Evolutionary conservation across 495 filamentous ascomycete species (phyloP).

Genomic region (Lasiosphaeria ovina): DNA sequence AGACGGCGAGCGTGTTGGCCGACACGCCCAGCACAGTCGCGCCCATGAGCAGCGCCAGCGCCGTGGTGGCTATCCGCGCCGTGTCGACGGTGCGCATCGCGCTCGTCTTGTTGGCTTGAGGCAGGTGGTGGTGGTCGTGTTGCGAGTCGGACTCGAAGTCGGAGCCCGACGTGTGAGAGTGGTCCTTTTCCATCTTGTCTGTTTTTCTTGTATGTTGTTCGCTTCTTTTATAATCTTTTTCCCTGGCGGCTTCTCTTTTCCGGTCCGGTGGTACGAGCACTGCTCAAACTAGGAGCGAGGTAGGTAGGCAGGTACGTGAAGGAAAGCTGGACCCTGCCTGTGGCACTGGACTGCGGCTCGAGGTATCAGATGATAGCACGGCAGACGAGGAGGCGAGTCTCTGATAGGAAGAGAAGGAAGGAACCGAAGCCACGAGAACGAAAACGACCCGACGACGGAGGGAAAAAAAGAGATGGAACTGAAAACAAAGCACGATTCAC

Average conservation of each 20-base stretch:
- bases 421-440: neutral
- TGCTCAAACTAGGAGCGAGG: slow-evolving; percentile 6
- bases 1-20: slow-evolving; percentile 47
- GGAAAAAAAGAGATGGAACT: neutral
- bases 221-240: no score
- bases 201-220: neutral
- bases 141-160: slow-evolving; percentile 40
- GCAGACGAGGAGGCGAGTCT: neutral
- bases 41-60: slow-evolving; percentile 48
- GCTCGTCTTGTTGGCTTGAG: slow-evolving; percentile 24
- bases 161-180: slow-evolving; percentile 21
- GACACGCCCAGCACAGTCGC: slow-evolving; percentile 49
- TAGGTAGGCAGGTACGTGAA: slow-evolving; percentile 1
- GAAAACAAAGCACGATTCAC: neutral
- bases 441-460: neutral
- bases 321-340: neutral
- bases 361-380: neutral
- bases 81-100: slow-evolving; percentile 39
- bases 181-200: slow-evolving; percentile 26
- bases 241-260: neutral
- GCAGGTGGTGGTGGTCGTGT: slow-evolving; percentile 33
- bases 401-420: neutral
- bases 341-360: no score
- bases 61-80: slow-evolving; percentile 43
- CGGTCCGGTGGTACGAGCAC: slow-evolving; percentile 1